Base-by-base conservation (phyloP, 768 basidiomycete species). In the Pleurotus ostreatus region DNA sequence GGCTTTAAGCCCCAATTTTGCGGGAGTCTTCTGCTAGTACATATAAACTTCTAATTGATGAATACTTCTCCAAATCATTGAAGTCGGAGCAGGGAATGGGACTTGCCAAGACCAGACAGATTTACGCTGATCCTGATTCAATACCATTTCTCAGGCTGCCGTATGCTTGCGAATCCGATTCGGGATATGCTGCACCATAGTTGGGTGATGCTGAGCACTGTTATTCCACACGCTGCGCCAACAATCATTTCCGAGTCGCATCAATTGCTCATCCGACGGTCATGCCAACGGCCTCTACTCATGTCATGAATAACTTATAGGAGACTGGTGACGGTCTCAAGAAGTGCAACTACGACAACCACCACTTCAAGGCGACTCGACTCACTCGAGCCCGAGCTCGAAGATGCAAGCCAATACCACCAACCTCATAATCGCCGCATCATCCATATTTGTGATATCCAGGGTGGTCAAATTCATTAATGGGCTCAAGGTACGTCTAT, bases 401-500 rank as follows among this genome's bases (percentile, higher is more conserved):
- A 22, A 16, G 26, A 49, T 49, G 26, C 46, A 47, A 15, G 2
- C 16, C 30, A 34, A 11, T 13, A 34, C 48, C 5, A 53, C 51
- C 4, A 53, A 18, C 11, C 51, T 53, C 22, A 23, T 53, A n/a
- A n/a, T 41, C 39, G 39, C 51, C 18, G 51, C 51, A 12, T 53
- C 51, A 3, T 40, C 56, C 5, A 59, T 71, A 15, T 71, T 71
- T 55, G 41, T 68, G 3, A 57, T 66, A 4, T 74, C 75, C 2
- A 70, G 66, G 55, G 49, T 70, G 6, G n/a, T 69, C 47, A 69
- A 69, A 45, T 65, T 68, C 20, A 45, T 68, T 9, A 62, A 64
- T 34, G 68, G 68, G 9, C 51, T 76, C 22, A 60, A 66, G 62
- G 76, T 75, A 39, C 34, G 69, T 54, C 8, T n/a, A 22, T 22